A percentile compares a stretch with the other conserved stretches of the same genome.
These are phyloP conservation scores for Fusarium piperis DNA, from an alignment of 2,329 filamentous ascomycete genomes.

Conservation along the genomic window DNA sequence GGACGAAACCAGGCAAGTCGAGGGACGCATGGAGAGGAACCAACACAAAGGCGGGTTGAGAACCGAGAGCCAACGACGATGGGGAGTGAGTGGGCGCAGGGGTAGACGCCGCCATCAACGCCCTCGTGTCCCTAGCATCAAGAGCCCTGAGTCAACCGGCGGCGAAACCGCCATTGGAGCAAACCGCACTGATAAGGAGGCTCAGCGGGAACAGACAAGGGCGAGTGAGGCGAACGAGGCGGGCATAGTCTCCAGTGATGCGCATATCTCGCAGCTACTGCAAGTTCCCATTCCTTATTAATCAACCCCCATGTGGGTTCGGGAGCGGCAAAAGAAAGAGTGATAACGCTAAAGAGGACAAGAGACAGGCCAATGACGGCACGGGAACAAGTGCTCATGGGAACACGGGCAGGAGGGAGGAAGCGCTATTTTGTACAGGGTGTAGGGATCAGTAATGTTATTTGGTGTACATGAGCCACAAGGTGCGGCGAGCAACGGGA, in stretches of 20 bases:
- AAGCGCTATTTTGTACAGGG: no score
- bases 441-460: no score
- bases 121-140: constrained; percentile 5
- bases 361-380: constrained; percentile 30
- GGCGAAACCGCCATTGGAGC: constrained; percentile 17
- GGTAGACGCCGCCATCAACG: constrained; percentile 20
- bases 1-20: constrained; percentile 4
- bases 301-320: not conserved
- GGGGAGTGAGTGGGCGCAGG: constrained; percentile 20
- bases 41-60: not conserved
- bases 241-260: constrained; percentile 5
- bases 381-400: constrained; percentile 27
- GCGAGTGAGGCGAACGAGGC: constrained; percentile 25
- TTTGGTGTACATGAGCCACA: no score
- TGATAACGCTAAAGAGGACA: not conserved
- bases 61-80: not conserved
- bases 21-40: constrained; percentile 1
- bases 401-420: constrained; percentile 27
- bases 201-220: constrained; percentile 12
- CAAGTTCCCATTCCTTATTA: constrained; percentile 5
- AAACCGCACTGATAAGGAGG: constrained; percentile 22
- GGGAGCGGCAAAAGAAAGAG: not conserved
- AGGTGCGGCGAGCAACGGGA: no score
- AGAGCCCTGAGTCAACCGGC: constrained; percentile 16
- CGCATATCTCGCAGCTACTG: constrained; percentile 17